phyloP scores from a whole-genome alignment of 495 filamentous ascomycete genomes.

The Friedmanniomyces endolithicus region DNA sequence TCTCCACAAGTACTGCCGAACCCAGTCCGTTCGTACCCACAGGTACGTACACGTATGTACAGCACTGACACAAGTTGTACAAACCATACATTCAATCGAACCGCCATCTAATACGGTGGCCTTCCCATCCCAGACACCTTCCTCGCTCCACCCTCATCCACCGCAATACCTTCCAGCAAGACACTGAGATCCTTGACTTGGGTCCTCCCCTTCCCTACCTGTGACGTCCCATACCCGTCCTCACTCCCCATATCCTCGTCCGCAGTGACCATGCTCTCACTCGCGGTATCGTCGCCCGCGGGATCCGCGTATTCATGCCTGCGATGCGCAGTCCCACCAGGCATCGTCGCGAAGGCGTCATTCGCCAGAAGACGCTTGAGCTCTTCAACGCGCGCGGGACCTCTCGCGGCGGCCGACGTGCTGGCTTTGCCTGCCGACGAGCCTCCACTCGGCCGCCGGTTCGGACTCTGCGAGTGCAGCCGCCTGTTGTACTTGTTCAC shows the following conservation, averaged over 20 bases:
- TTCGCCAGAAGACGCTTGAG: constrained; percentile 61
- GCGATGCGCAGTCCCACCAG: not conserved
- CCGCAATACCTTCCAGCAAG: constrained; percentile 1
- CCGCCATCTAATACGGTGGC: not conserved
- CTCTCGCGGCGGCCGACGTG: constrained; percentile 36
- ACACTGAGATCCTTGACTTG: not conserved
- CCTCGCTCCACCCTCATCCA: not conserved
- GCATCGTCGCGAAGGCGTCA: constrained; percentile 15
- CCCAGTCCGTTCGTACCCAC: no score
- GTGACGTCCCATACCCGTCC: not conserved
- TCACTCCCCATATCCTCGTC: constrained; percentile 18
- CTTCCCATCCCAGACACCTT: not conserved
- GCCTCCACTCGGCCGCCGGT: constrained; percentile 8
- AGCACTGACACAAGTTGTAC: no score
- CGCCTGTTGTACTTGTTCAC: not conserved
- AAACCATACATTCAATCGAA: no score
- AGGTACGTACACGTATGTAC: no score
- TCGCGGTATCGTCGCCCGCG: constrained; percentile 21
- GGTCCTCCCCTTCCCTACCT: not conserved
- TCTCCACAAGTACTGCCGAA: no score
- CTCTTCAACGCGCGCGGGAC: constrained; percentile 57
- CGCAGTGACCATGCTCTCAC: constrained; percentile 25
- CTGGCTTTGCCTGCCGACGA: constrained; percentile 9
- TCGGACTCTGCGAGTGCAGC: constrained; percentile 7
- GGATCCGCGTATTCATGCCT: not conserved